Base-by-base conservation (phyloP, 345 rosid genomes). In the Populus ilicifolia region DNA sequence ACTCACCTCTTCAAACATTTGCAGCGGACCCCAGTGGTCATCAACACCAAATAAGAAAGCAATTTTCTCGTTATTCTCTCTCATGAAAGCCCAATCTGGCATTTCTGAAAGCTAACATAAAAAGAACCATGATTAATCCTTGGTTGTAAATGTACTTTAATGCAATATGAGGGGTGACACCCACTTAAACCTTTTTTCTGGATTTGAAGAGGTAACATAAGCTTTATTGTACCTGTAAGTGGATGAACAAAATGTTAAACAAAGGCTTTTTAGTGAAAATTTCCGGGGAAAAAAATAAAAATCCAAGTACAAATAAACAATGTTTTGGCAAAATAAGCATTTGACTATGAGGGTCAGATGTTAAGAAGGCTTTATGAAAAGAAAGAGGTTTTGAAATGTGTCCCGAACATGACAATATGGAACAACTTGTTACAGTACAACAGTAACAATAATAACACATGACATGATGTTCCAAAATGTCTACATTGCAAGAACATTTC, bases 11-110 rank as follows among this genome's bases (percentile, higher is more conserved):
- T 91, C 90, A 70, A 81, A 86, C 89, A 91, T 87, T 76, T 91
- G 82, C 78, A 90, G 25, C 0, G 99, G 96, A 64, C 97, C 98
- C 98, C 98, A 95, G 80, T 95, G 99, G 82, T 91, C 99, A 75
- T 91, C 92, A 38, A 82, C 79, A 69, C 97, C 95, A 78, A 82
- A 95, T 81, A 95, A 80, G 85, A 93, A 91, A 70, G 93, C 83
- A 35, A 93, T 82, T 83, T 88, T 93, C 74, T 76, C 75, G 77
- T 82, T 67, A 69, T 85, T 88, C 79, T 81, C 87, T 86, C 89
- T 89, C 89, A 91, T 86, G 79, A 89, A 95, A 56, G 77, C 86
- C 97, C 97, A 93, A 67, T 93, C 95, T 38, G 94, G 93, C 82
- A 78, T 83, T 78, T 84, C 88, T 72, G 88, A 83, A 69, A 94